phyloP scores from a whole-genome alignment of 192 early-diverging fungal genomes.

The Chytriomyces sp. region DNA sequence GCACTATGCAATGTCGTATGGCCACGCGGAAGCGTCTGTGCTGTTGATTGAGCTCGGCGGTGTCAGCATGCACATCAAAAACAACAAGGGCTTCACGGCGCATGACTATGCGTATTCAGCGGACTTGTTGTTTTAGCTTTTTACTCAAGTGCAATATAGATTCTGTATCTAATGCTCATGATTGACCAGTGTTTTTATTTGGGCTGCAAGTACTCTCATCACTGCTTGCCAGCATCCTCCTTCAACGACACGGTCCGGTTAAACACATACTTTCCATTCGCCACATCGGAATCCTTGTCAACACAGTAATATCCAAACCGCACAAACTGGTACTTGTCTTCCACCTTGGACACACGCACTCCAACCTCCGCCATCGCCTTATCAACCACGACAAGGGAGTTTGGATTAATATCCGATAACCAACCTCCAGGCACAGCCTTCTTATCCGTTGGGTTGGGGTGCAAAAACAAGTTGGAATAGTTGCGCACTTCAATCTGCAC shows the following conservation, averaged over 20 bases:
- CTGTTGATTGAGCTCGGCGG: conserved; percentile 51
- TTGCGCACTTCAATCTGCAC: conserved; percentile 83
- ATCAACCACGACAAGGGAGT: conserved; percentile 73
- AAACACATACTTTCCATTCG: conserved; percentile 60
- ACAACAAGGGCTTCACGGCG: conserved; percentile 52
- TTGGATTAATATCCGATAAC: conserved; percentile 83
- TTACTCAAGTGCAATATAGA: too few species aligned
- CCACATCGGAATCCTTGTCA: conserved; percentile 83
- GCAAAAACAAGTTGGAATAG: conserved; percentile 88
- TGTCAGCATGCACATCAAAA: conserved; percentile 44
- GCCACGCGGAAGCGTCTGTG: conserved; percentile 50
- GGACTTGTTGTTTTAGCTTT: conserved; percentile 34
- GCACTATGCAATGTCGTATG: conserved; percentile 56
- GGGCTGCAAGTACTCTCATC: neutral
- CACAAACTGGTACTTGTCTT: conserved; percentile 92
- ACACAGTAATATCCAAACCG: conserved; percentile 99
- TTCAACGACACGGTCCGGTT: conserved; percentile 63
- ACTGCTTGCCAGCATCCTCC: conserved; percentile 61
- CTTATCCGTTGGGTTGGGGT: conserved; percentile 83
- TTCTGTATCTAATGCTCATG: too few species aligned
- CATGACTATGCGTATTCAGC: conserved; percentile 57
- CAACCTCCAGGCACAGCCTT: conserved; percentile 85
- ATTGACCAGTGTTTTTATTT: too few species aligned
- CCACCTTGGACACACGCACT: conserved; percentile 75
- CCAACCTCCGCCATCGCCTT: conserved; percentile 85